Conservation (phyloP, 2,329 filamentous ascomycete species). For the Ophiosphaerella narmari region DNA sequence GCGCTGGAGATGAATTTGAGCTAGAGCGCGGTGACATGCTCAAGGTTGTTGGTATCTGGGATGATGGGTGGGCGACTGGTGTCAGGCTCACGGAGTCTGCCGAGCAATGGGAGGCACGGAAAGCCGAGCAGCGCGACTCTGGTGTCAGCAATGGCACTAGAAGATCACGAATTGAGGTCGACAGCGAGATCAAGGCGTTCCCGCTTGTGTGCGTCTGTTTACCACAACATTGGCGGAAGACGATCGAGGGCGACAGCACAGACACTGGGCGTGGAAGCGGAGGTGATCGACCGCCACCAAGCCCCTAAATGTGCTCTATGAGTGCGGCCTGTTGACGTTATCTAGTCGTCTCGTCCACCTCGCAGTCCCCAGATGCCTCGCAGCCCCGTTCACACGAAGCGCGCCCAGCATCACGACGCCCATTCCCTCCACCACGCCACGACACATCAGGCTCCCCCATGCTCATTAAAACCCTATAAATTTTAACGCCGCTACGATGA, state of each 20-base stretch:
- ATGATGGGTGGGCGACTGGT: constrained; percentile 97
- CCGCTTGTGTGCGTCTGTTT: constrained; percentile 94
- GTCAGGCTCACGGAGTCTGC: constrained; percentile 80
- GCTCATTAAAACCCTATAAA: constrained; percentile 30
- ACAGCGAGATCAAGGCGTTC: constrained; percentile 95
- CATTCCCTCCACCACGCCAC: constrained; percentile 13
- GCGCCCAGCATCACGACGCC: constrained; percentile 1
- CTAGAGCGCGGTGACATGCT: constrained; percentile 97
- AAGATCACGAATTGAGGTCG: constrained; percentile 35
- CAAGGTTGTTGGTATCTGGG: constrained; percentile 98
- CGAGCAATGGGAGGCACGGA: constrained; percentile 83
- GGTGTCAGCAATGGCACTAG: constrained; percentile 81
- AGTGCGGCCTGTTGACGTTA: constrained; percentile 29
- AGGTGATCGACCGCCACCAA: constrained; percentile 41
- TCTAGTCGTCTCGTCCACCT: constrained; percentile 30
- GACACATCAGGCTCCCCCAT: constrained; percentile 38
- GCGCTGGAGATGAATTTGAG: constrained; percentile 89
- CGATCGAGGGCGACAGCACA: constrained; percentile 79
- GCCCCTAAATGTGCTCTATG: constrained; percentile 25
- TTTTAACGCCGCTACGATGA: constrained; percentile 42
- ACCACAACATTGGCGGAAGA: constrained; percentile 95
- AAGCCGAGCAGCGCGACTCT: constrained; percentile 83
- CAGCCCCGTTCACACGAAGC: constrained; percentile 5
- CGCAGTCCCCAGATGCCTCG: constrained; percentile 16
- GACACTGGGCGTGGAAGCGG: constrained; percentile 37